Evolutionary conservation across 2,329 filamentous ascomycete species (phyloP).

Genomic region (Fusarium haematococcum): DNA sequence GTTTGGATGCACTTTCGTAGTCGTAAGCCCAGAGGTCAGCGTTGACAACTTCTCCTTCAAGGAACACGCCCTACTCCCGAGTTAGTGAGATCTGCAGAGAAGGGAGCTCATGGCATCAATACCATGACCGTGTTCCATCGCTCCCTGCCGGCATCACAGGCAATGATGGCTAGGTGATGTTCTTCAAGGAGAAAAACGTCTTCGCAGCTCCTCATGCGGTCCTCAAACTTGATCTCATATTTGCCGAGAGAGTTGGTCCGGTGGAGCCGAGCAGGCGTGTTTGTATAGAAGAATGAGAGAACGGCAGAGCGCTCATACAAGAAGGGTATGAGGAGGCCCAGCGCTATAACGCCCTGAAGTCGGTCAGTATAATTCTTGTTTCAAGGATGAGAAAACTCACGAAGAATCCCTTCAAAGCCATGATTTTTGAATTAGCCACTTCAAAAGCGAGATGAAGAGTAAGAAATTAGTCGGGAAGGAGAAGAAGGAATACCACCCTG

Average conservation of each 20-base stretch:
- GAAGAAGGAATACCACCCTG: background rate
- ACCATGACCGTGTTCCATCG: conserved; percentile 58
- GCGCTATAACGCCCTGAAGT: conserved; percentile 8
- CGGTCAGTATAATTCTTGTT: background rate
- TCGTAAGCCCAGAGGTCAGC: conserved; percentile 53
- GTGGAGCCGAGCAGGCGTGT: conserved; percentile 46
- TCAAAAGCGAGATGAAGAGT: background rate
- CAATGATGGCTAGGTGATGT: conserved; percentile 50
- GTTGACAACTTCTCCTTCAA: conserved; percentile 24
- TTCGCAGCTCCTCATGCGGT: conserved; percentile 55
- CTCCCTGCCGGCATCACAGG: conserved; percentile 55
- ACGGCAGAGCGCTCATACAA: conserved; percentile 28
- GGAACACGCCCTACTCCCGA: conserved; percentile 40
- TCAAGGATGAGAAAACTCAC: background rate
- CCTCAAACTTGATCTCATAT: conserved; percentile 50
- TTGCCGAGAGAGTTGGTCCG: conserved; percentile 43
- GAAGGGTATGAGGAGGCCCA: conserved; percentile 18
- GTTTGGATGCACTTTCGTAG: conserved; percentile 43
- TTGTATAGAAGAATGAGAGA: conserved; percentile 41
- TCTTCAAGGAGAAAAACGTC: conserved; percentile 53
- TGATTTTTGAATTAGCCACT: background rate
- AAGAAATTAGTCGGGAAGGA: background rate
- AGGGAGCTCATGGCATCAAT: background rate
- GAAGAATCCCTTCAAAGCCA: conserved; percentile 17
- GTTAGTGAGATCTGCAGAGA: background rate